Base-by-base conservation (phyloP, 2,329 filamentous ascomycete genomes). In the Ophiostoma montium region DNA sequence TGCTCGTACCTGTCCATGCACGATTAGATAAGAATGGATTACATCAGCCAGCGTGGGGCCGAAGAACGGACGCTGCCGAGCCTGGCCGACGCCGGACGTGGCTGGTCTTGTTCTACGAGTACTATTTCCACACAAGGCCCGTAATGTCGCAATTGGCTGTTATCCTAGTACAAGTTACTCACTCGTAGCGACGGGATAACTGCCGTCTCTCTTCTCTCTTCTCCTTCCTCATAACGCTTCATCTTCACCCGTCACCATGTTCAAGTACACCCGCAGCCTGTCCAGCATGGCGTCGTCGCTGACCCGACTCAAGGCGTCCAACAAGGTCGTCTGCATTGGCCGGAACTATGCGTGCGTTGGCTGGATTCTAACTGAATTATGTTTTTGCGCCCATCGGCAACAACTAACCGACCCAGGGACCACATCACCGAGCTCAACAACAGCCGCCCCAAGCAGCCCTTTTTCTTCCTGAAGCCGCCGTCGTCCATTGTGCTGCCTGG, bases 401-500 rank as follows among this genome's bases (percentile, higher is more conserved):
- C 9, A 12, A 11, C 39, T 42, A 30, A 42, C 39, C 27, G 39
- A 23, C 35, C n/a, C 60, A 92, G 86, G 60, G 92, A 95, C 66
- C 92, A 98, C 68, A 84, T 96, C 62, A 78, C 83, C 55, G 92
- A 98, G 71, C 77, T 98, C 57, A 88, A 88, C 67, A 95, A 83
- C 66, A 73, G 75, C 53, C 80, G 80, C 56, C 92, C 92, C 46
- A 94, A 92, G 65, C 88, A 95, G 67, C 92, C 92, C 23, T 96
- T 98, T 70, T 98, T 95, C 80, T 98, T 98, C 75, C 78, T 96
- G 58, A 98, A 98, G 74, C 92, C 92, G 2, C 70, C 89, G 0
- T 86, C 84, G 36, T 86, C 88, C 3, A 86, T 98, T 58, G 76
- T 96, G 4, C 74, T 84, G 19, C 87, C 87, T 0, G 76, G 78